Percentiles rank a stretch among this genome's conserved stretches.
Conservation (phyloP, 352 stramenopile species). For the Phytophthora multivora region DNA sequence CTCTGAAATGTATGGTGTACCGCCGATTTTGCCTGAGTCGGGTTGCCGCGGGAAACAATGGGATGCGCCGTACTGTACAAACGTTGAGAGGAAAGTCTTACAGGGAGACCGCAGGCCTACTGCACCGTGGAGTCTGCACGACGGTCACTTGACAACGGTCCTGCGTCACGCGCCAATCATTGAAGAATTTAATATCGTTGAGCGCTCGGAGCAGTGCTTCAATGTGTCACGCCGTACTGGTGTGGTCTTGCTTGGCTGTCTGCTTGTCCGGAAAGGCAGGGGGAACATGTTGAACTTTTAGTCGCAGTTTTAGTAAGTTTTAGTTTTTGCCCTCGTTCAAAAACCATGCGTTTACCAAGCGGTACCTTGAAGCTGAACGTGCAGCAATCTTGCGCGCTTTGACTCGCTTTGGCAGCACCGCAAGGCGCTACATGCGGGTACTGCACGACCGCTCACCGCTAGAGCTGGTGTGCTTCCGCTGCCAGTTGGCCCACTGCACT, state of each 20-base stretch:
- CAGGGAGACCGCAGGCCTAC: not conserved
- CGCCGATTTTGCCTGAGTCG: slow-evolving; percentile 2
- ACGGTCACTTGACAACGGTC: slow-evolving; percentile 11
- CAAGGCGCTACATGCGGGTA: not conserved
- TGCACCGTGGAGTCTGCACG: not conserved
- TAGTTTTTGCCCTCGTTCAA: not conserved
- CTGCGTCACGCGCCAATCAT: slow-evolving; percentile 28
- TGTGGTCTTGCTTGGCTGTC: not conserved
- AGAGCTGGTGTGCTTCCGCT: not conserved
- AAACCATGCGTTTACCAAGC: too few species aligned
- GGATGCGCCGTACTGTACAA: not conserved
- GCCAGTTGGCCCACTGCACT: not conserved
- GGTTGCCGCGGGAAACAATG: not conserved
- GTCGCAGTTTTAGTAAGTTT: slow-evolving; percentile 14
- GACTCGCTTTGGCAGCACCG: not conserved
- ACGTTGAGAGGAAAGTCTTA: too few species aligned
- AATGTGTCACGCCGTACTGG: slow-evolving; percentile 16
- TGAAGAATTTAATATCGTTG: slow-evolving; percentile 17
- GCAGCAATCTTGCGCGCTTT: too few species aligned
- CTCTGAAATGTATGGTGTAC: slow-evolving; percentile 3
- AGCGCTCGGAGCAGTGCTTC: slow-evolving; percentile 17
- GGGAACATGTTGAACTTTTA: slow-evolving; percentile 12
- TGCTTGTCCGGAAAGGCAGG: not conserved
- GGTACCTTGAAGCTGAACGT: not conserved
- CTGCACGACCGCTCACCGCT: too few species aligned